A percentile compares a stretch with the other conserved stretches of the same genome.
These are phyloP conservation scores for Cyclocybe cylindracea DNA, from an alignment of 768 basidiomycete species.

Conservation along the genomic window DNA sequence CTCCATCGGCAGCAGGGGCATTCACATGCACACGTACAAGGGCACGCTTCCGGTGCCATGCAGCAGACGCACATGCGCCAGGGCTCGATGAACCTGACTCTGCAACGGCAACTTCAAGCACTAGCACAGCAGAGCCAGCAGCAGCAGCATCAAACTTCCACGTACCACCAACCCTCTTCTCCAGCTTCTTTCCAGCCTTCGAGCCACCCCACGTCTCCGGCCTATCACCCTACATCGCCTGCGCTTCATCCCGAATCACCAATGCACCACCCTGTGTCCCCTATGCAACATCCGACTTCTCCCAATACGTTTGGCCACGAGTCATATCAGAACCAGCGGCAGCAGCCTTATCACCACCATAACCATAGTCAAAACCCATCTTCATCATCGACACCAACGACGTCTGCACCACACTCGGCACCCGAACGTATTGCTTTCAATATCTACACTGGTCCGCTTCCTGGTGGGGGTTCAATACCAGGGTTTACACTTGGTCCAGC, in stretches of 20 bases:
- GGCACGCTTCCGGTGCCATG: slow-evolving; percentile 5
- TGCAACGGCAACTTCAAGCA: slow-evolving; percentile 18
- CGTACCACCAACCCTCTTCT: slow-evolving; percentile 8
- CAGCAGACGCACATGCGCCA: slow-evolving; percentile 13
- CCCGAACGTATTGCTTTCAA: slow-evolving; percentile 74
- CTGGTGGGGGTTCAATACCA: slow-evolving; percentile 10
- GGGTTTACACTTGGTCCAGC: slow-evolving; percentile 15
- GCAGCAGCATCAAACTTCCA: slow-evolving; percentile 9
- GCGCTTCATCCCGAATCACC: slow-evolving; percentile 13
- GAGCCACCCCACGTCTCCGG: slow-evolving; percentile 13
- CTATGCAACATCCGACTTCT: not conserved
- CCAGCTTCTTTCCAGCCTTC: slow-evolving; percentile 7
- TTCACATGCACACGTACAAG: not conserved
- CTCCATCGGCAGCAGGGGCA: slow-evolving; percentile 2
- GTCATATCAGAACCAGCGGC: slow-evolving; percentile 4
- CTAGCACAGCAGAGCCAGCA: slow-evolving; percentile 8
- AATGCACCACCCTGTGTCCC: not conserved
- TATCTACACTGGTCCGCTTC: slow-evolving; percentile 20
- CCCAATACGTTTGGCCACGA: not conserved
- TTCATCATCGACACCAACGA: slow-evolving; percentile 4
- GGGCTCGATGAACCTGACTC: slow-evolving; percentile 2
- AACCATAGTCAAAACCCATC: slow-evolving; percentile 3
- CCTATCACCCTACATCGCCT: slow-evolving; percentile 15
- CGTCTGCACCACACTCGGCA: slow-evolving; percentile 49
- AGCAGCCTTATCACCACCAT: slow-evolving; percentile 2